phyloP scores from a whole-genome alignment of 768 basidiomycete species.

The Suillus lakei region DNA sequence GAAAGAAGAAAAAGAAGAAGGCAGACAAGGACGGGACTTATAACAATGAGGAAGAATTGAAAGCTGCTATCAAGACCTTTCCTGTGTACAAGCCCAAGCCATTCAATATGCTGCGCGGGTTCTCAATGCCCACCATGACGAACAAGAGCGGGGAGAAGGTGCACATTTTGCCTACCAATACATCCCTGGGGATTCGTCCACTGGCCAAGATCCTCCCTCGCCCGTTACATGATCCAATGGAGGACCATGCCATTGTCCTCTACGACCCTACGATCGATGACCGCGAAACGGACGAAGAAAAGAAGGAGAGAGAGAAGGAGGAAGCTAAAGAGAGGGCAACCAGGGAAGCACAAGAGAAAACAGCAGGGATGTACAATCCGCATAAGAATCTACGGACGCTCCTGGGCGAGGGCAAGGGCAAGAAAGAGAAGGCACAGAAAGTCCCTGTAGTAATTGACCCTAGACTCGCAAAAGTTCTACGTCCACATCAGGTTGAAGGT shows the following conservation, averaged over 20 bases:
- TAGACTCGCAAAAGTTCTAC: conserved; percentile 79
- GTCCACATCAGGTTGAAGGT: conserved; percentile 98
- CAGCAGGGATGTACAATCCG: conserved; percentile 79
- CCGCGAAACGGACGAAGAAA: conserved; percentile 87
- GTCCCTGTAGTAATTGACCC: conserved; percentile 98
- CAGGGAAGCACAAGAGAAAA: conserved; percentile 71
- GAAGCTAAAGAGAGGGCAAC: conserved; percentile 67
- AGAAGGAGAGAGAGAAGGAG: conserved; percentile 72
- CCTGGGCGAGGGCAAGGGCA: conserved; percentile 72
- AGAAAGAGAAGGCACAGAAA: conserved; percentile 70
- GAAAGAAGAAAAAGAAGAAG: conserved; percentile 68
- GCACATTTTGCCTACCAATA: conserved; percentile 59
- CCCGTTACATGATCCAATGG: conserved; percentile 97
- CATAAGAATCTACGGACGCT: conserved; percentile 89
- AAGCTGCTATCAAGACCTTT: conserved; percentile 66
- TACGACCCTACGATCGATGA: conserved; percentile 97
- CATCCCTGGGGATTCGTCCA: conserved; percentile 85
- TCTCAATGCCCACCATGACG: conserved; percentile 84
- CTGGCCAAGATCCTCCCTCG: conserved; percentile 82
- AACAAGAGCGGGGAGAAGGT: conserved; percentile 71
- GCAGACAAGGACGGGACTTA: conserved; percentile 61
- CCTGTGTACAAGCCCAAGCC: conserved; percentile 86
- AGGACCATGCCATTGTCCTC: conserved; percentile 95
- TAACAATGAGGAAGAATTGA: conserved; percentile 61
- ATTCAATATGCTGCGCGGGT: conserved; percentile 68